Conservation (phyloP, 148 eudicot species). For the Rhododendron williamsianum region DNA sequence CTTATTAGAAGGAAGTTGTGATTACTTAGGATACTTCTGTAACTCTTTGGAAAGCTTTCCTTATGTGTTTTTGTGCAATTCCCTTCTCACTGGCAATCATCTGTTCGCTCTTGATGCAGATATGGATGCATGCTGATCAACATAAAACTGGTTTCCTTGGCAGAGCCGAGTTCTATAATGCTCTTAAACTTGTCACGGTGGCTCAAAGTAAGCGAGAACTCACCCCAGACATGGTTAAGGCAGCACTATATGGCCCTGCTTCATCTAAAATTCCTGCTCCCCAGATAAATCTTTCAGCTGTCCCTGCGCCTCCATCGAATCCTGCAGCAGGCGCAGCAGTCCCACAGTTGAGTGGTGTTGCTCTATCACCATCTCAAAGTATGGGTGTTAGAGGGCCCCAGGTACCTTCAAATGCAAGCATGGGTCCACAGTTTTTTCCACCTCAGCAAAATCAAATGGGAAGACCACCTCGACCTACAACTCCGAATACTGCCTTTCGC, state of each 20-base stretch:
- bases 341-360: slow-evolving; percentile 27
- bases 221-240: slow-evolving; percentile 81
- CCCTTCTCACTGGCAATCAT: slow-evolving; percentile 2
- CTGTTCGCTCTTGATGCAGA: slow-evolving; percentile 36
- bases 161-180: slow-evolving; percentile 85
- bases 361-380: slow-evolving; percentile 33
- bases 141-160: slow-evolving; percentile 70
- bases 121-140: slow-evolving; percentile 92
- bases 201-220: slow-evolving; percentile 87
- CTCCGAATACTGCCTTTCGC: slow-evolving; percentile 31
- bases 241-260: slow-evolving; percentile 83
- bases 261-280: slow-evolving; percentile 94
- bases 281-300: slow-evolving; percentile 53
- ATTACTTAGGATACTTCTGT: not conserved
- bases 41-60: slow-evolving; percentile 5
- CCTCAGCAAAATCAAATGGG: slow-evolving; percentile 46
- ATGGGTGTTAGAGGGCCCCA: slow-evolving; percentile 41
- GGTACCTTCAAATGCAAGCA: slow-evolving; percentile 25
- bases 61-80: not conserved
- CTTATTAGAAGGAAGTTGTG: not conserved
- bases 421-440: slow-evolving; percentile 41
- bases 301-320: slow-evolving; percentile 43
- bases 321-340: slow-evolving; percentile 31
- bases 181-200: slow-evolving; percentile 92
- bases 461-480: slow-evolving; percentile 52